phyloP scores from a whole-genome alignment of 306 rosid species.

The Trifolium dubium region DNA sequence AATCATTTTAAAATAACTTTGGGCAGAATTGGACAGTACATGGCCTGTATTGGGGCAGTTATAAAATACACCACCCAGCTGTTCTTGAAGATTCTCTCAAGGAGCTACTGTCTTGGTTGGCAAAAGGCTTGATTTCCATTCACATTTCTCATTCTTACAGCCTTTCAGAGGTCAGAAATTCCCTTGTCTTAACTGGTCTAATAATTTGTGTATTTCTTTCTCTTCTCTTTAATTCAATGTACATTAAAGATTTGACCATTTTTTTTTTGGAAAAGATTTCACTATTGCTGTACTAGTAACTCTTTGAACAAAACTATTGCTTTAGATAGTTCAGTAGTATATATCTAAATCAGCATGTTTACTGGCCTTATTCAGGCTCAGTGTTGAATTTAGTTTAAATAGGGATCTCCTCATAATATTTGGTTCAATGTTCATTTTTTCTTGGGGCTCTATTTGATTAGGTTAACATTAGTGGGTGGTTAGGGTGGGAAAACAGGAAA shows the following conservation, averaged over 20 bases:
- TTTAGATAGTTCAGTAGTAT: slow-evolving; percentile 2
- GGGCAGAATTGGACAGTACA: slow-evolving; percentile 97
- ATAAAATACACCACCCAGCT: slow-evolving; percentile 67
- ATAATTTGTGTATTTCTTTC: background rate
- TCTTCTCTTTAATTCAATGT: slow-evolving; percentile 4
- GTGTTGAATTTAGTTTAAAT: background rate
- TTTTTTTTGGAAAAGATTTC: slow-evolving; percentile 10
- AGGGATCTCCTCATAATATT: slow-evolving; percentile 1
- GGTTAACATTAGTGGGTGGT: slow-evolving; percentile 6
- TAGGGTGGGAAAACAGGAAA: slow-evolving; percentile 24
- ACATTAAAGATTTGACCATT: slow-evolving; percentile 32
- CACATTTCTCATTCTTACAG: slow-evolving; percentile 77
- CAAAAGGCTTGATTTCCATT: slow-evolving; percentile 73
- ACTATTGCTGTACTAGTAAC: slow-evolving; percentile 18
- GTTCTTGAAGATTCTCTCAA: slow-evolving; percentile 81
- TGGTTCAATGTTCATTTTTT: background rate
- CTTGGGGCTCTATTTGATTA: background rate
- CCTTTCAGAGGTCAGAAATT: slow-evolving; percentile 72
- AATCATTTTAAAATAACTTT: slow-evolving; percentile 18
- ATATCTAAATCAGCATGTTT: background rate
- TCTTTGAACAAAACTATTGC: slow-evolving; percentile 2
- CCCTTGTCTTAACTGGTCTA: slow-evolving; percentile 10
- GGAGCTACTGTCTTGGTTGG: slow-evolving; percentile 82
- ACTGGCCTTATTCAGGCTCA: background rate
- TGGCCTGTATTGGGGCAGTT: slow-evolving; percentile 99